Evolutionary conservation across 2,329 filamentous ascomycete species (phyloP), one percentile per base, ranked within the genome.

Genomic region (Stachybotrys chartarum): DNA sequence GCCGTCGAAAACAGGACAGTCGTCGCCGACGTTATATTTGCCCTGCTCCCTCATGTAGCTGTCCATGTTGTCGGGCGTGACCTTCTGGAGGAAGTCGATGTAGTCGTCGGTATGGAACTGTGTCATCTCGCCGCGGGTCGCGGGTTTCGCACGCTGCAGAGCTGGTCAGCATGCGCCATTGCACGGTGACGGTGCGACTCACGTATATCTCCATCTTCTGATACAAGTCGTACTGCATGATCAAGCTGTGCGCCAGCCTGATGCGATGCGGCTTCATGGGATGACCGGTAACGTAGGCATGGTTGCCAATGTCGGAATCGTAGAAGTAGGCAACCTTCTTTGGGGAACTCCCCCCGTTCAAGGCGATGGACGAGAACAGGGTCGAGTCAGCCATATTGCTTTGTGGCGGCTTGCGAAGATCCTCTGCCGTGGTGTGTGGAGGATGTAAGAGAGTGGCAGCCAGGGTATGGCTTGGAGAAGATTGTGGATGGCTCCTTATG

Each of bases 181-280:
- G 18, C 6, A 49, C 12, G 24, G 31, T 30, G 51, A 48, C 46
- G 51, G n/a, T 18, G 30, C 75, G 68, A 71, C 92, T 81, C 66
- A 94, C 86, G 69, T 96, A 97, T 50, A 96, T 87, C 70, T 97
- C 93, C 88, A 99, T 96, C 66, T 92, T 92, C 71, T 94, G 88
- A 72, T 97, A 95, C 58, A 97, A 84, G 58, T 93, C 91, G 76
- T 97, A 97, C 57, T 94, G 91, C 79, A 97, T 88, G 55, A 99
- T 91, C 63, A 99, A 81, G 66, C 95, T 94, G 72, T 99, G 96
- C 52, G 94, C 95, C 62, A 99, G 77, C 18, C 92, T 91, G 65
- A 99, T 87, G 24, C 94, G 88, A 82, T 96, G 96, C 59, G 94
- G 94, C 74, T 99, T 99, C 94, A 99, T 99, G 47, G 94, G 94